phyloP scores from a whole-genome alignment of 495 filamentous ascomycete genomes.

The Penicillium daleae region DNA sequence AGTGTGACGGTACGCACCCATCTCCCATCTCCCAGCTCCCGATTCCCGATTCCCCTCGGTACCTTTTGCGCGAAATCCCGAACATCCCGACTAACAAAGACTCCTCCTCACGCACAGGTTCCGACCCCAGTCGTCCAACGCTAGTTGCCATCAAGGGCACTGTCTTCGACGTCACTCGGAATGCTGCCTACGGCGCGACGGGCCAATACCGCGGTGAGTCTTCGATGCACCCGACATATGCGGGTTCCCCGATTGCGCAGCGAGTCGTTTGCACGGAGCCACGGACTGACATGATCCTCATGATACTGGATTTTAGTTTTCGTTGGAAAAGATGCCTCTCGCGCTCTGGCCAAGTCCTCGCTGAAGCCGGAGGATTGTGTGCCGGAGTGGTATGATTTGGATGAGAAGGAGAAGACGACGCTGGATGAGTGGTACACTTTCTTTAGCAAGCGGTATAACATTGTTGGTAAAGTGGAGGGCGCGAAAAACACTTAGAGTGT shows the following conservation, averaged over 20 bases:
- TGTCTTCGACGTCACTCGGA: conserved; percentile 91
- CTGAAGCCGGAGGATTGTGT: conserved; percentile 82
- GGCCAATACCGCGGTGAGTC: conserved; percentile 81
- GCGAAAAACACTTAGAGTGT: conserved; percentile 39
- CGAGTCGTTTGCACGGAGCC: conserved; percentile 11
- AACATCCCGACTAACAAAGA: not conserved
- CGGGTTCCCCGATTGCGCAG: not conserved
- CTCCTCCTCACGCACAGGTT: conserved; percentile 39
- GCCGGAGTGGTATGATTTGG: conserved; percentile 82
- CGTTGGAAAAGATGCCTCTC: conserved; percentile 90
- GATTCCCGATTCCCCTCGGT: not conserved
- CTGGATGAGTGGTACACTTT: conserved; percentile 93
- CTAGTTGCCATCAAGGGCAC: conserved; percentile 96
- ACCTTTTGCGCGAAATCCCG: not conserved
- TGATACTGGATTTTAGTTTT: conserved; percentile 64
- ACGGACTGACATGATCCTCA: conserved; percentile 21
- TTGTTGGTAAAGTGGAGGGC: conserved; percentile 76
- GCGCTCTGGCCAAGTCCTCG: conserved; percentile 83
- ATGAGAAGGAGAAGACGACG: conserved; percentile 82
- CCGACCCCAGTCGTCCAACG: conserved; percentile 68
- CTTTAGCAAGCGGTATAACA: conserved; percentile 94
- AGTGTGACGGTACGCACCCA: conserved; percentile 76
- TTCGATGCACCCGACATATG: not conserved
- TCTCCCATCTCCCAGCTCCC: too few relatives aligned
- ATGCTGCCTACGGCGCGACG: conserved; percentile 79